Conservation (phyloP, 371 early-diverging fungal species). For the Polyrhizophydium stewartii region DNA sequence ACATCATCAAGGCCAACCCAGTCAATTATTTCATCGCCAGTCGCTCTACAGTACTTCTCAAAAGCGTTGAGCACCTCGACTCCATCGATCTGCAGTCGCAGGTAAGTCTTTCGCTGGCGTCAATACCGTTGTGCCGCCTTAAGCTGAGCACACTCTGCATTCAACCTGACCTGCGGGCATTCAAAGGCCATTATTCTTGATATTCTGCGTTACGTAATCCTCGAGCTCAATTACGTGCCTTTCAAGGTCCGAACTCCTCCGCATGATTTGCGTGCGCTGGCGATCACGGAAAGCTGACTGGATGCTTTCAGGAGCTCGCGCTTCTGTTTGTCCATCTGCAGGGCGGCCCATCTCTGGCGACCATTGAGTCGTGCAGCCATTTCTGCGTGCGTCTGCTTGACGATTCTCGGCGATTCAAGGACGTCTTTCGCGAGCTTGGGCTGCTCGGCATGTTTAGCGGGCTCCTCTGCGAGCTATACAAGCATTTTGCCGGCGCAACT, state of each 20-base stretch:
- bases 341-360: conserved; percentile 49
- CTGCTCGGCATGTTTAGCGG: conserved; percentile 52
- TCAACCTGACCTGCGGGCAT: not conserved
- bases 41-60: conserved; percentile 42
- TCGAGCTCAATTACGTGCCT: conserved; percentile 64
- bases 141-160: too few species aligned
- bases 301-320: not conserved
- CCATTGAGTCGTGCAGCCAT: conserved; percentile 49
- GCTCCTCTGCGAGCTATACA: conserved; percentile 23
- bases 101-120: too few species aligned
- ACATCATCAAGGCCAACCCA: conserved; percentile 19
- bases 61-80: conserved; percentile 29
- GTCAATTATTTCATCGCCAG: conserved; percentile 58
- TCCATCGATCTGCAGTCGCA: not conserved
- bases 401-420: conserved; percentile 45
- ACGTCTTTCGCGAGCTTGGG: conserved; percentile 62
- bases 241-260: conserved; percentile 62
- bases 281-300: too few species aligned
- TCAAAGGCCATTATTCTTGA: conserved; percentile 49
- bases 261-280: too few species aligned
- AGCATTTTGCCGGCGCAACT: conserved; percentile 31
- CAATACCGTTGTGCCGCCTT: too few species aligned
- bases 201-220: conserved; percentile 51
- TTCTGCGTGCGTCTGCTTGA: conserved; percentile 43
- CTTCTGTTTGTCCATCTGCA: conserved; percentile 1